Evolutionary conservation across 2,329 filamentous ascomycete species (phyloP), one percentile per base, ranked within the genome.

Genomic region (Cytospora paraplurivora): DNA sequence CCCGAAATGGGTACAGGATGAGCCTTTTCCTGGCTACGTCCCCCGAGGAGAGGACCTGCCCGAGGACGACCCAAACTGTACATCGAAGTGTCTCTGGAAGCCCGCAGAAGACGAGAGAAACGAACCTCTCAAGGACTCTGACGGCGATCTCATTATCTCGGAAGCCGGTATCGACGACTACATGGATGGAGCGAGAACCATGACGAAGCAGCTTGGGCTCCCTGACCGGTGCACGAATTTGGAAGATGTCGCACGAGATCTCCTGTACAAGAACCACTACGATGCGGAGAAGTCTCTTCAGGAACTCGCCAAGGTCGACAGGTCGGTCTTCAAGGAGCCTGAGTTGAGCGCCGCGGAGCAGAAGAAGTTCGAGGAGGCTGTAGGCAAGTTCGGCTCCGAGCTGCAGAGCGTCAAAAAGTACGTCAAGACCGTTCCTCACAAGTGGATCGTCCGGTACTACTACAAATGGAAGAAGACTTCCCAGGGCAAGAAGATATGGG

Each of bases 381-480:
- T 99, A 12, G 80, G 85, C 54, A 97, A 95, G 73, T 96, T 89
- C 72, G 95, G 95, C 27, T 97, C 94, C 0, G 95, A 99, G 76
- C 87, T 96, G 70, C 85, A 92, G 68, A 84, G 85, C 54, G 89
- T 98, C 65, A 92, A 88, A 68, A 88, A 90, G 69, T 91, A 97
- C 74, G 91, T 97, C 71, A 93, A 92, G 75, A 91, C 89, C 0
- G 86, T 95, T 69, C 87, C 86, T 49, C 88, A 93, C 66, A 88
- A 89, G 57, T 86, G 92, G 64, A 89, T 97, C 66, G 92, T 96
- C 33, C 90, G 95, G 4, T 96, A 91, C 73, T 99, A 98, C 76
- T 99, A 99, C 74, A 91, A 91, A 68, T 99, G 95, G 95, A 99
- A 99, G 79, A 98, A 98, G 77, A 92, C 92, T 0, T 84, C 89